These are phyloP conservation scores for Boletus pseudopeckii DNA, from an alignment of 768 basidiomycete species.

Conservation along the genomic window DNA sequence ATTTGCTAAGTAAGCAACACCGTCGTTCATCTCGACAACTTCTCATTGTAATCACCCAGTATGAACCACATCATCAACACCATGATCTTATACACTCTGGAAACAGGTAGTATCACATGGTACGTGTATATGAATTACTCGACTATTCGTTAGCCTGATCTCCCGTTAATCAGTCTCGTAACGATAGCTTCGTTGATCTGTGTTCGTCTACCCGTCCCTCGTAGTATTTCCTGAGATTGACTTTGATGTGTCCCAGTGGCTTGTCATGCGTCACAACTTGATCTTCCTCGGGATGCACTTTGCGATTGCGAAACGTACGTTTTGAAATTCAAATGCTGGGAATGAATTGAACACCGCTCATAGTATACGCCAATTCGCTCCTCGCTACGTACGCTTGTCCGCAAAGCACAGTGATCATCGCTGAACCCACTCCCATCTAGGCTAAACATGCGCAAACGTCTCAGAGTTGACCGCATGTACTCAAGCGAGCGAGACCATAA, in stretches of 20 bases:
- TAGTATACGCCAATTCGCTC: conserved; percentile 34
- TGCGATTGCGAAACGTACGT: conserved; percentile 30
- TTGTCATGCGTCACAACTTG: conserved; percentile 34
- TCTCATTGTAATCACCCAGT: conserved; percentile 23
- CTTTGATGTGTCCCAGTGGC: conserved; percentile 18
- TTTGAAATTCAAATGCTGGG: background rate
- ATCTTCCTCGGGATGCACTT: conserved; percentile 37
- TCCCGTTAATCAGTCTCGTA: conserved; percentile 19
- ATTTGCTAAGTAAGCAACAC: conserved; percentile 23
- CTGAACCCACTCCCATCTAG: conserved; percentile 4
- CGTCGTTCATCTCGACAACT: background rate
- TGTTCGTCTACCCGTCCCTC: conserved; percentile 13
- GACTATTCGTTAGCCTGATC: background rate
- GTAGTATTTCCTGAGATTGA: background rate
- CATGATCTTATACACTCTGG: conserved; percentile 50
- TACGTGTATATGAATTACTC: conserved; percentile 1
- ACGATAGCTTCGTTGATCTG: conserved; percentile 34
- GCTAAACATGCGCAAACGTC: conserved; percentile 31
- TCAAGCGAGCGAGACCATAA: conserved; percentile 28
- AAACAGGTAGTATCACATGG: conserved; percentile 50
- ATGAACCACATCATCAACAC: conserved; percentile 48
- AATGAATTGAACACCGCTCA: background rate
- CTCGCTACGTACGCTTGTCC: conserved; percentile 30
- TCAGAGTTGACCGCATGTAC: conserved; percentile 22
- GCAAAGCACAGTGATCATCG: background rate